Conservation (phyloP, 1,284 basidiomycete species). For the Puccinia coronata region DNA sequence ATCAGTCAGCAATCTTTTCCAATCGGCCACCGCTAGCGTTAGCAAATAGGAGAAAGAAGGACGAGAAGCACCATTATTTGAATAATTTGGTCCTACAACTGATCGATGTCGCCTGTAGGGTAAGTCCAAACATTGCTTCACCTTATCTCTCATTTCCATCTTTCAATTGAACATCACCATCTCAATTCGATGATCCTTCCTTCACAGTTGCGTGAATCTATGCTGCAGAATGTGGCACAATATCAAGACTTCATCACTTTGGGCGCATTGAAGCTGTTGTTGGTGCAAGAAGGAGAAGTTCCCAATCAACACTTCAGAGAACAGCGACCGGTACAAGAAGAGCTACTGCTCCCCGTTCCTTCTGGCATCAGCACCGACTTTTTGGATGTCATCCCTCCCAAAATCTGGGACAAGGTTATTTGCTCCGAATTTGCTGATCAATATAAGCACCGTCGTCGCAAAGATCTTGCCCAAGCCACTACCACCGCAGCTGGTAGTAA, state of each 20-base stretch:
- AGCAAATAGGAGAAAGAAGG: conserved; percentile 35
- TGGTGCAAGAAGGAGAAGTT: no score
- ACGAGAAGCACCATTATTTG: conserved; percentile 52
- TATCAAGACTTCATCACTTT: conserved; percentile 85
- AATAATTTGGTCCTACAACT: conserved; percentile 73
- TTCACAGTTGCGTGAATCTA: conserved; percentile 79
- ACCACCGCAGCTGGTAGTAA: no score
- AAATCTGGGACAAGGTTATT: no score
- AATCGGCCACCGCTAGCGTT: not conserved
- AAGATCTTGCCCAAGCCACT: no score
- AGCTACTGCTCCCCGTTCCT: no score
- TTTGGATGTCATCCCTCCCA: no score
- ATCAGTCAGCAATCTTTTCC: not conserved
- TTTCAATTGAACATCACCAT: not conserved
- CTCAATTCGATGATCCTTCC: not conserved
- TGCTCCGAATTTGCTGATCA: no score
- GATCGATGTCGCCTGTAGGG: conserved; percentile 51
- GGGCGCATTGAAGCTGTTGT: conserved; percentile 76
- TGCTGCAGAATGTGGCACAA: conserved; percentile 83
- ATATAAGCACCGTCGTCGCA: no score
- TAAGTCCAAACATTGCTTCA: conserved; percentile 35
- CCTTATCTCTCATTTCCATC: conserved; percentile 1
- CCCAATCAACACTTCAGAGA: no score
- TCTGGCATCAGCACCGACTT: no score
- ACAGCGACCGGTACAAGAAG: no score